phyloP scores from a whole-genome alignment of 768 basidiomycete genomes.

The Strobilomyces confusus region DNA sequence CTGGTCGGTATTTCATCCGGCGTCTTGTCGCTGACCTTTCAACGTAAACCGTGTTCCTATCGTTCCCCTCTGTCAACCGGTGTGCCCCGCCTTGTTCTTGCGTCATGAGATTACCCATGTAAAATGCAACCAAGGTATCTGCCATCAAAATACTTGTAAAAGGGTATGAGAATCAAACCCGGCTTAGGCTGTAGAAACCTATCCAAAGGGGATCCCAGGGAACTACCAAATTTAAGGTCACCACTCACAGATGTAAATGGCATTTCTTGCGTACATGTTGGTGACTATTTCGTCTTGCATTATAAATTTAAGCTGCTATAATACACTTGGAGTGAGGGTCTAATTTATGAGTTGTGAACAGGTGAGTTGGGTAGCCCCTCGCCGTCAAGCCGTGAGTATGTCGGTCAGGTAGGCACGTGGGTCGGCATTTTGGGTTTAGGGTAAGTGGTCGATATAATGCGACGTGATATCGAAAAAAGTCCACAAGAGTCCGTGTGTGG shows the following conservation, averaged over 20 bases:
- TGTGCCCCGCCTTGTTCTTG: slow-evolving; percentile 2
- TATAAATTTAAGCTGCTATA: slow-evolving; percentile 17
- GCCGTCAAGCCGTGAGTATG: slow-evolving; percentile 9
- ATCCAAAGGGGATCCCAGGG: not conserved
- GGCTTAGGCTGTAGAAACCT: slow-evolving; percentile 6
- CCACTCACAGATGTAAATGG: not conserved
- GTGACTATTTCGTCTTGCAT: slow-evolving; percentile 7
- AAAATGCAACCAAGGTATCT: slow-evolving; percentile 5
- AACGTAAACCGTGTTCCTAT: not conserved
- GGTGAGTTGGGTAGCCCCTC: slow-evolving; percentile 1
- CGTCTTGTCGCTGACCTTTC: slow-evolving; percentile 11
- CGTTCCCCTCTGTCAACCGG: slow-evolving; percentile 17
- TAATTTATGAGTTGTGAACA: slow-evolving; percentile 14
- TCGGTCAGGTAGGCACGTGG: slow-evolving; percentile 5
- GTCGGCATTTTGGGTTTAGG: slow-evolving; percentile 22
- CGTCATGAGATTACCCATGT: not conserved
- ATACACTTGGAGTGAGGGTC: slow-evolving; percentile 22
- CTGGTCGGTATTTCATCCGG: slow-evolving; percentile 13
- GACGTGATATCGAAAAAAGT: slow-evolving; percentile 84
- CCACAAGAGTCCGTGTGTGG: slow-evolving; percentile 92
- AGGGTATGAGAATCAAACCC: slow-evolving; percentile 6
- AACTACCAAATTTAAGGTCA: not conserved
- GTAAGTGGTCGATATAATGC: slow-evolving; percentile 65
- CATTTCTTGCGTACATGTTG: slow-evolving; percentile 1
- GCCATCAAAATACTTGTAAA: slow-evolving; percentile 9